phyloP scores from a whole-genome alignment of 352 stramenopile species.

The Pythium rhizo-oryzae region DNA sequence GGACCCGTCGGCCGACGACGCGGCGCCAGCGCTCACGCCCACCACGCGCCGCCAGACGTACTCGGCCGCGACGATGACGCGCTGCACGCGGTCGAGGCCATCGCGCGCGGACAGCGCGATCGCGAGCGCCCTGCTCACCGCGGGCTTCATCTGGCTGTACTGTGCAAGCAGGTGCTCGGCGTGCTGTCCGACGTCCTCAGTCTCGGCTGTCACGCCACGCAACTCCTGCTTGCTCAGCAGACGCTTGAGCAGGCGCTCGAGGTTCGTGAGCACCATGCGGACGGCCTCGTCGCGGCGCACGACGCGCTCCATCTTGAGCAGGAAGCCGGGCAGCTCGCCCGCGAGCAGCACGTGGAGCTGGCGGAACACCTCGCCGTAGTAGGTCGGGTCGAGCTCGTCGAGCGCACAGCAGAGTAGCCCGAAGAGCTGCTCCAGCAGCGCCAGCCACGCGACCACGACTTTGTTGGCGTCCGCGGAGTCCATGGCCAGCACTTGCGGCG shows the following conservation, averaged over 20 bases:
- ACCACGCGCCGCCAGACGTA: conserved; percentile 50
- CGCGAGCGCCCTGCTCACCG: conserved; percentile 26
- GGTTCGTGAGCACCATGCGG: conserved; percentile 46
- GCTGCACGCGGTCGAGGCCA: conserved; percentile 30
- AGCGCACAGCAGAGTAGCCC: conserved; percentile 44
- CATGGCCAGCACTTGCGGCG: background rate
- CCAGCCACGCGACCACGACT: conserved; percentile 33
- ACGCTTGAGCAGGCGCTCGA: conserved; percentile 41
- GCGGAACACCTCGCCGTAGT: conserved; percentile 37
- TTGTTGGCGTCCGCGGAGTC: background rate
- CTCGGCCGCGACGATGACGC: conserved; percentile 39
- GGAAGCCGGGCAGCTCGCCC: conserved; percentile 39
- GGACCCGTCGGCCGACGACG: conserved; percentile 2
- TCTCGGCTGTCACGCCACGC: conserved; percentile 42
- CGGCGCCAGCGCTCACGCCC: no score
- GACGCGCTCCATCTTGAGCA: conserved; percentile 44
- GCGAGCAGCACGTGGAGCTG: conserved; percentile 38
- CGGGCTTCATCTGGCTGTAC: conserved; percentile 30
- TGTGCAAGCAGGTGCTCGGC: conserved; percentile 33
- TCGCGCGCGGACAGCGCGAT: conserved; percentile 27
- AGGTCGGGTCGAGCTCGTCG: conserved; percentile 40
- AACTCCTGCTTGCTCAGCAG: conserved; percentile 53
- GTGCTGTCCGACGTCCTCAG: conserved; percentile 38
- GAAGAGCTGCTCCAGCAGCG: conserved; percentile 45
- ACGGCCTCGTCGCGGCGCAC: conserved; percentile 37